Evolutionary conservation across 768 basidiomycete genomes (phyloP).

Genomic region (Daedaleopsis sinensis): DNA sequence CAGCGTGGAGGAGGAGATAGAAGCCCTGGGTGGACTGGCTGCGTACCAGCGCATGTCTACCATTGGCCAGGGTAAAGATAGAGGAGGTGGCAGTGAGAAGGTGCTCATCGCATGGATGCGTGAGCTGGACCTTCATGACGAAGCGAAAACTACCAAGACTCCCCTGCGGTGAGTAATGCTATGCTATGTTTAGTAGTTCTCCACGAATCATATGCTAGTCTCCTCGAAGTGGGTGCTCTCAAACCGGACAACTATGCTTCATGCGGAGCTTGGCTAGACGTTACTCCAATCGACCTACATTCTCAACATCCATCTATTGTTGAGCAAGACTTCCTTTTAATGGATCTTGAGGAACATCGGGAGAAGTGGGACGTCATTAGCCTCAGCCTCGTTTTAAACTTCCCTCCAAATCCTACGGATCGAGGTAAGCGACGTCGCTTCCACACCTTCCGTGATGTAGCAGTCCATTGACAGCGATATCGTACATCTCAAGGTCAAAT

Average conservation of each 20-base stretch:
- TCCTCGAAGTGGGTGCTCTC: slow-evolving; percentile 89
- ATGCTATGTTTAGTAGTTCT: not conserved
- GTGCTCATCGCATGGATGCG: slow-evolving; percentile 77
- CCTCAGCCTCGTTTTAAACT: slow-evolving; percentile 89
- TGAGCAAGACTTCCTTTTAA: slow-evolving; percentile 84
- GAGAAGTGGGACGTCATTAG: slow-evolving; percentile 79
- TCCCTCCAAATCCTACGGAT: slow-evolving; percentile 73
- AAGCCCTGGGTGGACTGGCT: slow-evolving; percentile 74
- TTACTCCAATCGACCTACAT: slow-evolving; percentile 79
- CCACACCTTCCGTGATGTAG: not conserved
- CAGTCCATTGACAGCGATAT: not conserved
- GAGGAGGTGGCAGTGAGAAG: slow-evolving; percentile 90
- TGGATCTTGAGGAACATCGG: slow-evolving; percentile 53
- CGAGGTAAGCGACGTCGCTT: slow-evolving; percentile 54
- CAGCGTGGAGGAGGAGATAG: slow-evolving; percentile 64
- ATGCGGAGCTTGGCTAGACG: slow-evolving; percentile 71
- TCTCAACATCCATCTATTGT: slow-evolving; percentile 79
- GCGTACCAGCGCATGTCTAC: slow-evolving; percentile 83
- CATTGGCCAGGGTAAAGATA: slow-evolving; percentile 76
- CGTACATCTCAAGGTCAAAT: slow-evolving; percentile 57
- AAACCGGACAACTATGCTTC: slow-evolving; percentile 78
- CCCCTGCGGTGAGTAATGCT: slow-evolving; percentile 42
- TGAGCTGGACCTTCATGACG: slow-evolving; percentile 41
- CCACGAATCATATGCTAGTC: slow-evolving; percentile 40
- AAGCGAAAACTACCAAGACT: slow-evolving; percentile 21